Evolutionary conservation across 1,139 yeast genomes (phyloP), one percentile per base, ranked within the genome.

Genomic region (Taphrina deformans): DNA sequence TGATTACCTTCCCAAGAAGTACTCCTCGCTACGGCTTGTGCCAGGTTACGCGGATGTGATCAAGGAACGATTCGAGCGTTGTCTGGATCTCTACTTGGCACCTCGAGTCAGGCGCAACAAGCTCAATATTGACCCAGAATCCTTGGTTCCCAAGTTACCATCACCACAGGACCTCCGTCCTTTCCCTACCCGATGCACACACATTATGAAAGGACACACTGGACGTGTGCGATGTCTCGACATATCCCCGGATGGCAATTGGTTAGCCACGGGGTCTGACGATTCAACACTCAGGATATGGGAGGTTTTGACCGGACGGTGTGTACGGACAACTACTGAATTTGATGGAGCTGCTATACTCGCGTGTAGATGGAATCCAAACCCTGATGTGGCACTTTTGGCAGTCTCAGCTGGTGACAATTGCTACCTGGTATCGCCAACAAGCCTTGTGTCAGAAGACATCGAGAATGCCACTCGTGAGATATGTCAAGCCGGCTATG

Each of bases 241-340:
- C 12, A 83, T 92, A 62, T 96, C 93, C 75, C 96, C 97, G 62
- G 82, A 86, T 62, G 99, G 99, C 7, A 81, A 88, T 72, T 93
- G 96, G 93, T 80, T 93, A 69, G 99, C 99, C 24, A 93, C 99
- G 9, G 99, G 98, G 65, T 89, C 97, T 27, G 99, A 93, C 75
- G 99, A 93, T 75, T 98, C 97, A 61, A 83, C 92, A 27, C 91
- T 93, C n/a, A 83, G 97, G 72, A 82, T 93, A 21, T 93, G 99
- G 99, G 99, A 95, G 78, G 85, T 91, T 16, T 80, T 91, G 67
- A 90, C 98, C 3, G 99, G 99, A 59, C 85, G 99, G 77, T 96
- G 92, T 79, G 88, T 93, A 60, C 12, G 53, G 46, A 38, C 56
- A 7, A 41, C 50, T 38, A 40, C 26, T 23, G 46, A 48, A 18